Evolutionary conservation across 1,139 yeast species (phyloP).

Genomic region (Kodamaea alishanica): DNA sequence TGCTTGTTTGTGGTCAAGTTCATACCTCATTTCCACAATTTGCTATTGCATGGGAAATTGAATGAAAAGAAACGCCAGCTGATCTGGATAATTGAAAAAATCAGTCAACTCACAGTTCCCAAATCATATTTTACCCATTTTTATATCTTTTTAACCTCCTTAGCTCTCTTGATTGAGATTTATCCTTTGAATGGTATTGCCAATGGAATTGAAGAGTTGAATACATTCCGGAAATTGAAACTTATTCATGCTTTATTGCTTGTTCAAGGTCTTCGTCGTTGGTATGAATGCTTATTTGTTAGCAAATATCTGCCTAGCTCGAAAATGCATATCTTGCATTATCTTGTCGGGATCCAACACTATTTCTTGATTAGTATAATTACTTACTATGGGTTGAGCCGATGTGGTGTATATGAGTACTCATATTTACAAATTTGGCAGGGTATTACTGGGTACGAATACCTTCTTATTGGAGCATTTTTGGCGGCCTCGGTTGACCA

Average conservation of each 20-base stretch:
- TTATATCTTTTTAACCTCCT: constrained; percentile 31
- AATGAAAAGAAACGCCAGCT: no score
- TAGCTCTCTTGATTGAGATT: constrained; percentile 6
- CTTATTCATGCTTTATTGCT: constrained; percentile 21
- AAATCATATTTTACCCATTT: constrained; percentile 49
- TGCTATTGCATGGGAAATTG: constrained; percentile 15
- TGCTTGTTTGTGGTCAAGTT: constrained; percentile 9
- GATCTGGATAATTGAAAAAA: constrained; percentile 3
- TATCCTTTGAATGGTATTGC: background rate
- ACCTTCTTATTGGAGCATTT: constrained; percentile 27
- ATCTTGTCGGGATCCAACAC: constrained; percentile 66
- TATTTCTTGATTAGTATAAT: constrained; percentile 37
- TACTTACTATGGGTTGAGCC: constrained; percentile 12
- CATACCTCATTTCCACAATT: constrained; percentile 10
- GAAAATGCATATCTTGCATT: constrained; percentile 72
- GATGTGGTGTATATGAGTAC: no score
- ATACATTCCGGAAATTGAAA: constrained; percentile 2
- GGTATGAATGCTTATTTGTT: constrained; percentile 54
- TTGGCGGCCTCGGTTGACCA: constrained; percentile 53
- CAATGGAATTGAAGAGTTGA: background rate
- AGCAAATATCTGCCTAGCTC: constrained; percentile 47
- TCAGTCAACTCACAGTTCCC: constrained; percentile 36
- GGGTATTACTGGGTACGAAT: no score
- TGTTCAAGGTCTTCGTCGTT: constrained; percentile 63
- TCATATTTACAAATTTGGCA: no score